These are phyloP conservation scores for Pichia kudriavzevii DNA, from an alignment of 1,139 yeast genomes.

Conservation along the genomic window DNA sequence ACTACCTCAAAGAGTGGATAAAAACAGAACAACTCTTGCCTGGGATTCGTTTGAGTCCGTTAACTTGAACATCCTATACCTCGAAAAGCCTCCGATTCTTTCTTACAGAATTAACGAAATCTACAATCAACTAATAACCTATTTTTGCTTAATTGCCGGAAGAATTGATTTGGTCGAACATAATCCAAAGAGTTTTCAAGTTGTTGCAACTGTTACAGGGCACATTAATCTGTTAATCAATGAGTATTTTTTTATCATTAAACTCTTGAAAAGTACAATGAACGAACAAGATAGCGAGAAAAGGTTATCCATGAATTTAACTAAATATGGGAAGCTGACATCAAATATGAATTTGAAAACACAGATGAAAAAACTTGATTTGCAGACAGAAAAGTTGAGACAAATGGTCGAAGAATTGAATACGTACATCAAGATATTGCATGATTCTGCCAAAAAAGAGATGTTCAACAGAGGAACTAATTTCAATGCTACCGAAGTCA, in stretches of 20 bases:
- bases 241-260: constrained; percentile 36
- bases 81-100: constrained; percentile 59
- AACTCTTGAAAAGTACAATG: constrained; percentile 42
- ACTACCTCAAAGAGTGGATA: constrained; percentile 1
- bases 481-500: neutral
- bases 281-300: constrained; percentile 19
- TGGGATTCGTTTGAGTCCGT: constrained; percentile 9
- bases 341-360: constrained; percentile 4
- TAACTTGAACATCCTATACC: constrained; percentile 23
- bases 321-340: constrained; percentile 8
- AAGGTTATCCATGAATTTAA: constrained; percentile 3
- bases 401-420: constrained; percentile 61
- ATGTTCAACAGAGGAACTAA: constrained; percentile 13
- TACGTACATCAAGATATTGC: constrained; percentile 54
- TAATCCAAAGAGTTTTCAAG: constrained; percentile 60
- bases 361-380: constrained; percentile 20
- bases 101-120: constrained; percentile 67
- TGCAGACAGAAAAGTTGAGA: constrained; percentile 26
- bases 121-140: constrained; percentile 58
- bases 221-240: constrained; percentile 58
- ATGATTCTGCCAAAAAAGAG: constrained; percentile 26
- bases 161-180: constrained; percentile 69
- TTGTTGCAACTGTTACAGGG: constrained; percentile 57
- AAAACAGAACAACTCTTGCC: constrained; percentile 1
- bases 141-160: constrained; percentile 66